A percentile compares a stretch with the other conserved stretches of the same genome.
These are phyloP conservation scores for Actinomortierella ambigua DNA, from an alignment of 371 early-diverging fungal species.

Conservation along the genomic window DNA sequence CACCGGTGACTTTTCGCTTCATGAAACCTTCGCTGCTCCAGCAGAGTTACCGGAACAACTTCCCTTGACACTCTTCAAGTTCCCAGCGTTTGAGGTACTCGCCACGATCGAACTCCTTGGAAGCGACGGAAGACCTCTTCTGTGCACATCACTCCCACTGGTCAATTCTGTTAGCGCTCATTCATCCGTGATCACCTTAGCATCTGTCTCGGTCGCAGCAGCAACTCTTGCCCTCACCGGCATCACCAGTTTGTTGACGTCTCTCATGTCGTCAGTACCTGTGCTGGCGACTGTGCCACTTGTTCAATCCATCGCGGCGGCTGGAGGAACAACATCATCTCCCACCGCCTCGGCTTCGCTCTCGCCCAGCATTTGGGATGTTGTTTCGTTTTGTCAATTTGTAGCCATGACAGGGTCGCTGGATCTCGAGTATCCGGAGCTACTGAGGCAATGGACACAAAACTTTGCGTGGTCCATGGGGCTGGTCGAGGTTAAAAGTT, in stretches of 20 bases:
- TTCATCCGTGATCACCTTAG: constrained; percentile 25
- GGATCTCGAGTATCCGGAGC: constrained; percentile 32
- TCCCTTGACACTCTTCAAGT: constrained; percentile 25
- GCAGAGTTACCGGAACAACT: constrained; percentile 18
- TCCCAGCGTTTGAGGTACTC: constrained; percentile 36
- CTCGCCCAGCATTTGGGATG: constrained; percentile 31
- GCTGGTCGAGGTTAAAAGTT: constrained; percentile 13
- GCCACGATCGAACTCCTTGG: constrained; percentile 27
- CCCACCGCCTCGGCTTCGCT: constrained; percentile 4
- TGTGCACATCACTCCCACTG: constrained; percentile 29
- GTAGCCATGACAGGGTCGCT: constrained; percentile 36
- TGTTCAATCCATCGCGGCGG: constrained; percentile 3
- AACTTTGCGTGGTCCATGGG: constrained; percentile 46
- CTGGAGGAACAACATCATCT: constrained; percentile 6
- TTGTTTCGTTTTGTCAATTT: constrained; percentile 42
- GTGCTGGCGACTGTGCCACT: constrained; percentile 19
- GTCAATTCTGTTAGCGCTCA: constrained; percentile 27
- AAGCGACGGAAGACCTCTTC: constrained; percentile 11
- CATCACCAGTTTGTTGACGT: constrained; percentile 16
- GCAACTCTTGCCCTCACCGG: constrained; percentile 18
- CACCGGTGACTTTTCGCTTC: constrained; percentile 23
- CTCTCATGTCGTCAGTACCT: constrained; percentile 24
- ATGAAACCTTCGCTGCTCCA: constrained; percentile 27
- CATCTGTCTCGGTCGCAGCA: constrained; percentile 23
- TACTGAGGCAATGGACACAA: constrained; percentile 38